Conservation (phyloP, 2,329 filamentous ascomycete species). For the Exophiala xenobiotica region DNA sequence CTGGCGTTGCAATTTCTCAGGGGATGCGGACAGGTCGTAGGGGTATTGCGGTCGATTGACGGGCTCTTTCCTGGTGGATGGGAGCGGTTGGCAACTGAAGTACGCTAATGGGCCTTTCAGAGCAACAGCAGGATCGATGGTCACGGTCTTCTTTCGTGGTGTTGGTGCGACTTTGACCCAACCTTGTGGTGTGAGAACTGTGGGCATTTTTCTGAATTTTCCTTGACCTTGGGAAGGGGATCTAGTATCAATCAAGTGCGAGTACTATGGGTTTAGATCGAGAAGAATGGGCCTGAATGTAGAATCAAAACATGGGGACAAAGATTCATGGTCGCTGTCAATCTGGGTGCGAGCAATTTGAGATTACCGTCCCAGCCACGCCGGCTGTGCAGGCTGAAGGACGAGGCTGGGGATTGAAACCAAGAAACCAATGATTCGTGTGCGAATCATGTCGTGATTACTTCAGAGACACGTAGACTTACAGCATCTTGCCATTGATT, state of each 20-base stretch:
- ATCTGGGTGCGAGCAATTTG: neutral
- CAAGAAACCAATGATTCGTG: neutral
- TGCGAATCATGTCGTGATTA: neutral
- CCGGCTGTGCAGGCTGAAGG: neutral
- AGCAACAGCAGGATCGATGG: constrained; percentile 8
- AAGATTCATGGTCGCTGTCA: neutral
- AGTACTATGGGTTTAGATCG: neutral
- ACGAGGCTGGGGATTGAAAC: constrained; percentile 1
- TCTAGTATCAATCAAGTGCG: neutral
- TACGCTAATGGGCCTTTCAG: constrained; percentile 22
- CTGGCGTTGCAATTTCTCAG: constrained; percentile 18
- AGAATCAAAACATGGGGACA: neutral
- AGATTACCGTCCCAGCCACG: neutral
- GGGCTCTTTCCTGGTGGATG: constrained; percentile 5
- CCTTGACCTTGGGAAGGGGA: neutral
- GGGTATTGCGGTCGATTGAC: constrained; percentile 10
- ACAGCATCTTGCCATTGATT: neutral
- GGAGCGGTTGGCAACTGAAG: constrained; percentile 20
- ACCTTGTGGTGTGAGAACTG: constrained; percentile 25
- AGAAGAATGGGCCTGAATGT: neutral
- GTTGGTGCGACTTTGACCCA: constrained; percentile 26
- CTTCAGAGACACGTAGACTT: neutral
- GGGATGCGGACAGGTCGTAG: constrained; percentile 19
- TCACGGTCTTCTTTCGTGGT: constrained; percentile 10
- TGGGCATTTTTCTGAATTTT: constrained; percentile 14